A percentile compares a stretch with the other conserved stretches of the same genome.
These are phyloP conservation scores for Leishmania mexicana DNA, from an alignment of 208 protist species.

Conservation along the genomic window DNA sequence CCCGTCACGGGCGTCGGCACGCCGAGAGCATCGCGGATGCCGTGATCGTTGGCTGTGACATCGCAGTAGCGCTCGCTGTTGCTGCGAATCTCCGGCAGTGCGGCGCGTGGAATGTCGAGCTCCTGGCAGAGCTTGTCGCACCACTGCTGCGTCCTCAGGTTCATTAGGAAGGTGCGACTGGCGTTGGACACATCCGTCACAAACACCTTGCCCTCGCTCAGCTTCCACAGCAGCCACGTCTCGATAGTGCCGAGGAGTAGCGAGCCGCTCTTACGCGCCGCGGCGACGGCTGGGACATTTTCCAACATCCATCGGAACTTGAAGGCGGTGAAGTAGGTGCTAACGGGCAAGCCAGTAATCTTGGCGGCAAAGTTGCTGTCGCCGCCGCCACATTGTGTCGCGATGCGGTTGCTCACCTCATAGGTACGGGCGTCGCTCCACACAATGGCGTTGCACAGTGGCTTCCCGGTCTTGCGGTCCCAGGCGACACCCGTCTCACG, in stretches of 20 bases:
- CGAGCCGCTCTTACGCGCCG: conserved; percentile 64
- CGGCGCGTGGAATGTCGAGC: conserved; percentile 79
- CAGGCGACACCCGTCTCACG: conserved; percentile 98
- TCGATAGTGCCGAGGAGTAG: conserved; percentile 97
- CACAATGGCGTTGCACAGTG: conserved; percentile 96
- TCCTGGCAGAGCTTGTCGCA: conserved; percentile 80
- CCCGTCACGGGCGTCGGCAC: conserved; percentile 68
- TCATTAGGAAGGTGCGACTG: conserved; percentile 97
- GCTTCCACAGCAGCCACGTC: conserved; percentile 97
- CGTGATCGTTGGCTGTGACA: conserved; percentile 41
- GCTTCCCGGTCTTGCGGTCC: conserved; percentile 94
- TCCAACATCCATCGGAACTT: conserved; percentile 98
- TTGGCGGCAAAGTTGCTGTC: conserved; percentile 50
- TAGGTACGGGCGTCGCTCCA: conserved; percentile 90
- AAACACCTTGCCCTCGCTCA: conserved; percentile 89
- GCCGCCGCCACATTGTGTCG: conserved; percentile 39
- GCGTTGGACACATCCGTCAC: conserved; percentile 98
- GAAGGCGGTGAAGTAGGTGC: conserved; percentile 96
- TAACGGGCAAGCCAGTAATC: conserved; percentile 93
- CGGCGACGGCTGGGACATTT: conserved; percentile 87
- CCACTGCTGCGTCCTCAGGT: conserved; percentile 95
- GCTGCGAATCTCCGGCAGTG: conserved; percentile 94
- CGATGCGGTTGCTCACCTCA: conserved; percentile 50
- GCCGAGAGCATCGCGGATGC: conserved; percentile 35
- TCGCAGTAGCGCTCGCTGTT: conserved; percentile 72